These are phyloP conservation scores for Chenopodium album DNA, from an alignment of 148 eudicot species.

Conservation along the genomic window DNA sequence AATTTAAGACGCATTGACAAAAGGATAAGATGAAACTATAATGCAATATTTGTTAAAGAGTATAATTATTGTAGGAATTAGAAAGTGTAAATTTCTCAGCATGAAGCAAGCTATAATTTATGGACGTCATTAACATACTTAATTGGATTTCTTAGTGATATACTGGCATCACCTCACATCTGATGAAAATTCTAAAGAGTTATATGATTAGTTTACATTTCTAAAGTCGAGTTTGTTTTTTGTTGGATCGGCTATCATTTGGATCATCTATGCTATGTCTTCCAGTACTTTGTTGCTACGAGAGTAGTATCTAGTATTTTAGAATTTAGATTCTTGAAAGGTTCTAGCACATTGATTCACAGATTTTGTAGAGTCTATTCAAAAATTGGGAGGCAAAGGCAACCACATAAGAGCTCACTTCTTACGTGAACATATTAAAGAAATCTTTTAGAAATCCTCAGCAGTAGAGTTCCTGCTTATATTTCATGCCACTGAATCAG, in stretches of 20 bases:
- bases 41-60: too few relatives aligned
- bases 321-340: not conserved
- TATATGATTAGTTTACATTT: too few relatives aligned
- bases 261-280: not conserved
- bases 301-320: not conserved
- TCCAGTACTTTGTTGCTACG: not conserved
- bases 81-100: too few relatives aligned
- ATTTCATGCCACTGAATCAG: not conserved
- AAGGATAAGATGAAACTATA: too few relatives aligned
- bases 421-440: not conserved
- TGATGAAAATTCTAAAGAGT: not conserved
- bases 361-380: not conserved
- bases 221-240: not conserved
- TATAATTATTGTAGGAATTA: too few relatives aligned
- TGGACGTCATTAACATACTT: too few relatives aligned
- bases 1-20: too few relatives aligned
- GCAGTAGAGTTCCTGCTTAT: not conserved
- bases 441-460: too few relatives aligned
- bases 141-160: too few relatives aligned
- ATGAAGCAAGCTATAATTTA: too few relatives aligned
- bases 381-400: not conserved
- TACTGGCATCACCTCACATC: too few relatives aligned
- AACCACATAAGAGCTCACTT: not conserved
- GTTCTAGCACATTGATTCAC: not conserved
- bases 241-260: not conserved